Base-by-base conservation (phyloP, 208 protist genomes). In the Phytomonas francai region DNA sequence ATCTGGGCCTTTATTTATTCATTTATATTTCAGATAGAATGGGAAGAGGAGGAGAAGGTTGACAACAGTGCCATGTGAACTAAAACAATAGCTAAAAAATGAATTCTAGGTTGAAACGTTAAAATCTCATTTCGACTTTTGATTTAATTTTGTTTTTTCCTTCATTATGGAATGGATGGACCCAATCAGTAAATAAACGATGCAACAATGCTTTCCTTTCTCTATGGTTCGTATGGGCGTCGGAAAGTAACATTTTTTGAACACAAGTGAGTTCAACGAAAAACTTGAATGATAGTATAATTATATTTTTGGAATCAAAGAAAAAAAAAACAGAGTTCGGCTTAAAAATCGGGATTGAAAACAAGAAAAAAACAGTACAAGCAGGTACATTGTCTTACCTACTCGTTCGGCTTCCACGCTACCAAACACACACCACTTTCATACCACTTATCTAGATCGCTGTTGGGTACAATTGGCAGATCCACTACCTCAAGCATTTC, bases 341-440 rank as follows among this genome's bases (percentile, higher is more conserved):
- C 5, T 61, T 2, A 33, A 49, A 71, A 25, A 19, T 27, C 12
- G 7, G n/a, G 9, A 34, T 39, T 27, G 32, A 7, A 34, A 60
- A 62, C 49, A 71, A 27, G n/a, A 65, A 72, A 19, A 71, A 62
- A 68, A 25, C 59, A 3, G 59, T 39, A 65, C 61, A 72, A 65
- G 58, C 36, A 62, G 29, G 22, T 62, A 59, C 9, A 49, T 25
- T 36, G 60, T 27, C 31, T 3, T 32, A 34, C 3, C 63, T 78
- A 84, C 14, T 88, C 80, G 0, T 60, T 49, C 19, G 68, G 49
- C 0, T 78, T 72, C 90, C 92, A 96, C 25, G 89, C 91, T 25
- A 80, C 68, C 30, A 97, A 81, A 67, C 89, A 94, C 2, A 85
- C 87, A 2, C 88, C 91, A 4, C 87, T 83, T 66, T 95, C 84